Evolutionary conservation across 208 protist species (phyloP), one percentile per base, ranked within the genome.

Genomic region (Trichomonas tenax): DNA sequence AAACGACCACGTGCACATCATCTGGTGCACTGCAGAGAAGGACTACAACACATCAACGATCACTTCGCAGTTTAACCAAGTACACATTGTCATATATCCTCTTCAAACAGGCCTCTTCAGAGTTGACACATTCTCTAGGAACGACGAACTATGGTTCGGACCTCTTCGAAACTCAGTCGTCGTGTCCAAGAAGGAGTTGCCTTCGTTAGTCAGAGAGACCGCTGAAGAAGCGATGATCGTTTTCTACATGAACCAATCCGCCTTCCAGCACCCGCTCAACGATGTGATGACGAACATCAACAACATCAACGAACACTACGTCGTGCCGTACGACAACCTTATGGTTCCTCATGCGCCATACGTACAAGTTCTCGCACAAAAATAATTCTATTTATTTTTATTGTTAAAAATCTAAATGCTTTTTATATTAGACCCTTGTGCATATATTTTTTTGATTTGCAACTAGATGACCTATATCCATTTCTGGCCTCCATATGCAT

Each of bases 1-100:
- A 46, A 98, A 98, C 96, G 98, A 98, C 89, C 96, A 96, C 63
- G 97, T 98, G 72, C 97, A 98, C 46, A 98, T 98, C 40, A 96
- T 98, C 48, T 98, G 98, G 97, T 97, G 88, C 31, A 98, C 98
- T 96, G 95, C 98, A 63, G 96, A 96, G 14, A 40, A 97, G 41
- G 96, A 98, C 31, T 98, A 98, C 95, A 81, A 96, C 17, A 97
- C 97, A 4, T 96, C 97, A 23, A 98, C 98, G 10, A 98, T 98
- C 40, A 97, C 96, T 0, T 97, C 95, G 23, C 97, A 98, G 46
- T 98, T 98, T 84, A 98, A 98, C 89, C 97, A 98, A 44, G 98
- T 97, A 10, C 97, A 98, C 49, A 98, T 98, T 63, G 96, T 98
- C 26, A 96, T 98, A 17, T 98, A 97, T 89, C 98, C 98, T 34